Evolutionary conservation across 495 filamentous ascomycete species (phyloP), one percentile per base, ranked within the genome.

Genomic region (Pyrenula massariospora): DNA sequence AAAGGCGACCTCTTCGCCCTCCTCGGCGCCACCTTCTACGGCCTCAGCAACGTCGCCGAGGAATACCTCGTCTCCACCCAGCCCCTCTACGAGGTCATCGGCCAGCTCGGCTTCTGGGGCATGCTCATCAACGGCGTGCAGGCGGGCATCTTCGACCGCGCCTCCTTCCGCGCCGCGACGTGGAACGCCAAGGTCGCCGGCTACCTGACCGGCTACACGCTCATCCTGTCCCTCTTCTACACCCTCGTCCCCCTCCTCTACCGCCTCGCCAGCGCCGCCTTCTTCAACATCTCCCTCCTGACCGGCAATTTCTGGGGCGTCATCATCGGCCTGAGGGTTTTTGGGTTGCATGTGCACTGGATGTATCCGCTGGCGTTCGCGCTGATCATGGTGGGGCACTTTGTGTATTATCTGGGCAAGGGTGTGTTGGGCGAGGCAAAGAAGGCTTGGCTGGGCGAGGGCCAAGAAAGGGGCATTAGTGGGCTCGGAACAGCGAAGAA

Each of bases 291-390:
- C 67, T 89, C 84, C 24, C 74, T 98, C 65, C 76, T 98, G 54
- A 98, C 94, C 20, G 87, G 84, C 64, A 97, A 95, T 71, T 97
- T 97, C 75, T 97, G 94, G 92, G 89, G 89, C 63, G 87, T 94
- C 24, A 81, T 89, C 58, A 91, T 98, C 62, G 93, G 93, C 49
- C 77, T 94, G 56, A 76, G 83, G 61, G 84, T 96, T 48, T 96
- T 98, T 68, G 81, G 85, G 48, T 83, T 87, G 59, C 67, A 69
- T 19, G 82, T 98, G 57, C 87, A 93, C 70, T 95, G 82, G 77
- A 76, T 95, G 76, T 98, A 98, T 69, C 93, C 93, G 1, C 87
- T 95, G 66, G 93, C 93, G 22, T 97, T 98, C 69, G 87, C 93
- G 12, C 72, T 87, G 60, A 96, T 98, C 63, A 83, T 97, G 57